phyloP scores from a whole-genome alignment of 2,329 filamentous ascomycete genomes.

The Alternaria angustiovoidea region DNA sequence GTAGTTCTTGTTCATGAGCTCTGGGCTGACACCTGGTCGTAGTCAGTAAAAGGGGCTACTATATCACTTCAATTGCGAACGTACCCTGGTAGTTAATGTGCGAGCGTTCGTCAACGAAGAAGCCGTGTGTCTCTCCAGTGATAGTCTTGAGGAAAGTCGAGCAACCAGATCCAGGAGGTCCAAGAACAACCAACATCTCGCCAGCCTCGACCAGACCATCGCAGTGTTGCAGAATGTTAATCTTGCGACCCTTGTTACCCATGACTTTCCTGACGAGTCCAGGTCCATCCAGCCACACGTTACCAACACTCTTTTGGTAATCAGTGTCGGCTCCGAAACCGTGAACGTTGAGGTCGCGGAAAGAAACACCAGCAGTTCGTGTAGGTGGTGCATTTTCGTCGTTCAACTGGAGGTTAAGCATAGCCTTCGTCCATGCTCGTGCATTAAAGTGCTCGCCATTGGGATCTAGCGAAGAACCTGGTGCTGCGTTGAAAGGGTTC shows the following conservation, averaged over 20 bases:
- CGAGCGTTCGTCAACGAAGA: slow-evolving; percentile 73
- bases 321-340: slow-evolving; percentile 59
- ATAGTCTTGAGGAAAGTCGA: slow-evolving; percentile 87
- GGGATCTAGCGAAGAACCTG: slow-evolving; percentile 57
- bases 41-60: slow-evolving; percentile 15
- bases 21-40: slow-evolving; percentile 65
- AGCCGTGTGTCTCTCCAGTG: slow-evolving; percentile 82
- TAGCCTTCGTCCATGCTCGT: slow-evolving; percentile 59
- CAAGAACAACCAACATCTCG: slow-evolving; percentile 79
- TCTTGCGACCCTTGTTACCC: slow-evolving; percentile 48
- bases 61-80: slow-evolving; percentile 1
- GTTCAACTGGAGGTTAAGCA: slow-evolving; percentile 56
- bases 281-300: slow-evolving; percentile 54
- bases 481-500: slow-evolving; percentile 50
- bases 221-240: slow-evolving; percentile 73
- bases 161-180: slow-evolving; percentile 74
- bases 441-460: slow-evolving; percentile 58
- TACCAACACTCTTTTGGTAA: slow-evolving; percentile 61
- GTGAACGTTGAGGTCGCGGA: slow-evolving; percentile 58
- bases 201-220: slow-evolving; percentile 74
- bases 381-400: slow-evolving; percentile 53
- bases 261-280: slow-evolving; percentile 49
- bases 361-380: slow-evolving; percentile 58
- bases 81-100: slow-evolving; percentile 79
- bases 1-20: slow-evolving; percentile 80